Evolutionary conservation across 1,284 basidiomycete genomes (phyloP), one percentile per base, ranked within the genome.

Genomic region (Cutaneotrichosporon sp.): DNA sequence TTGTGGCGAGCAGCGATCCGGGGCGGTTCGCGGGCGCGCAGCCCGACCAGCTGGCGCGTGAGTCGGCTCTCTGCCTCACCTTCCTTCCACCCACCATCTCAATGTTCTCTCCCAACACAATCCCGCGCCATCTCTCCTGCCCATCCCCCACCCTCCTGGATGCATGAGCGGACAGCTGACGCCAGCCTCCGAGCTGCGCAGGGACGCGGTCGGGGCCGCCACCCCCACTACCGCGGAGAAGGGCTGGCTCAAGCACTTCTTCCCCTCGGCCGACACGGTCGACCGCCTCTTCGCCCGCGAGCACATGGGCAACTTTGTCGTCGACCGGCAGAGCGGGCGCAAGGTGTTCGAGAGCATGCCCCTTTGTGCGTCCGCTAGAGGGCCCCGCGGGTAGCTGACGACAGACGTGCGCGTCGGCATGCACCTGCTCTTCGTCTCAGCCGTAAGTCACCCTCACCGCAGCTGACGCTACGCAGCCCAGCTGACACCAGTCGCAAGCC

Each of bases 331-430:
- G 9, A 84, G 86, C 0, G 84, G 84, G 2, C 82, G 87, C 74
- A 83, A 83, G 71, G 82, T 88, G 67, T 91, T 91, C 64, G 90
- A 92, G 79, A 85, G 84, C 58, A 92, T 92, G 90, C 89, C 89
- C 1, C 82, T 91, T 36, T 91, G 90, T 78, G 84, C 85, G 18
- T 81, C 83, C 16, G 2, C 27, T 14, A 9, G n/a, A 27, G 38
- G 6, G 11, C 18, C n/a, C n/a, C n/a, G n/a, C n/a, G n/a, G n/a
- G n/a, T 34, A 13, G 25, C 59, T 66, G 31, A 65, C 60, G 9
- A 11, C 60, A 75, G 73, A 76, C 55, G 73, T 73, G 6, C 68
- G 68, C 69, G 70, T 84, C 5, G 90, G 90, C 4, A 91, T 91
- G 86, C 89, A 91, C 64, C 81, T 91, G n/a, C 78, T 91, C 31